These are phyloP conservation scores for Lupinus albus DNA, from an alignment of 306 rosid species.

Conservation along the genomic window DNA sequence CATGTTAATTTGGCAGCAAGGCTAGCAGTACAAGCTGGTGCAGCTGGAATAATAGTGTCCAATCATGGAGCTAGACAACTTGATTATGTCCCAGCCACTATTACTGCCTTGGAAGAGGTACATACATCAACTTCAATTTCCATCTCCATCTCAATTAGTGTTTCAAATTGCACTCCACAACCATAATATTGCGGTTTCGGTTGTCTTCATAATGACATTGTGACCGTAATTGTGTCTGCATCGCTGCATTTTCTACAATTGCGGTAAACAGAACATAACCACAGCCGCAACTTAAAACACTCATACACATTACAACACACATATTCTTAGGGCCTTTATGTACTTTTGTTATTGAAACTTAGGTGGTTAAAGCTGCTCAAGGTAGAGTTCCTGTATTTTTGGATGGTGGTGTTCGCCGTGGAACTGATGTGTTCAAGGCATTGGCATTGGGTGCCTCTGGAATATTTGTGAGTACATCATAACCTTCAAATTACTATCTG, in stretches of 20 bases:
- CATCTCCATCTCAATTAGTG: constrained; percentile 16
- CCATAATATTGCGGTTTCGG: too few relatives aligned
- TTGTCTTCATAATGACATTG: too few relatives aligned
- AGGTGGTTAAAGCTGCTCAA: constrained; percentile 95
- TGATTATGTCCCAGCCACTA: constrained; percentile 91
- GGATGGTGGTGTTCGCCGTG: constrained; percentile 96
- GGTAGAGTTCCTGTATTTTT: constrained; percentile 92
- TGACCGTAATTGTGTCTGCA: too few relatives aligned
- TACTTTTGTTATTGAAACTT: not conserved
- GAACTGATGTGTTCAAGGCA: constrained; percentile 97
- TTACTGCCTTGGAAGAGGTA: constrained; percentile 85
- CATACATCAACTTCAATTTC: constrained; percentile 32
- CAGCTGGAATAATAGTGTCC: constrained; percentile 92
- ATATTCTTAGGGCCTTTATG: not conserved
- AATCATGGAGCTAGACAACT: constrained; percentile 98
- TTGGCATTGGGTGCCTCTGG: constrained; percentile 97
- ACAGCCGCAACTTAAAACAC: too few relatives aligned
- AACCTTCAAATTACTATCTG: not conserved
- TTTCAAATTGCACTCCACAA: too few relatives aligned
- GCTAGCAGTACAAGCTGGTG: constrained; percentile 77
- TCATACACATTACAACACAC: too few relatives aligned
- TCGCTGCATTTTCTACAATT: too few relatives aligned
- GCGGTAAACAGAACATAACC: too few relatives aligned
- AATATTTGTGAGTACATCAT: constrained; percentile 68
- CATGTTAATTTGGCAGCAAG: constrained; percentile 61